Evolutionary conservation across 345 rosid species (phyloP).

Genomic region (Lagerstroemia speciosa): DNA sequence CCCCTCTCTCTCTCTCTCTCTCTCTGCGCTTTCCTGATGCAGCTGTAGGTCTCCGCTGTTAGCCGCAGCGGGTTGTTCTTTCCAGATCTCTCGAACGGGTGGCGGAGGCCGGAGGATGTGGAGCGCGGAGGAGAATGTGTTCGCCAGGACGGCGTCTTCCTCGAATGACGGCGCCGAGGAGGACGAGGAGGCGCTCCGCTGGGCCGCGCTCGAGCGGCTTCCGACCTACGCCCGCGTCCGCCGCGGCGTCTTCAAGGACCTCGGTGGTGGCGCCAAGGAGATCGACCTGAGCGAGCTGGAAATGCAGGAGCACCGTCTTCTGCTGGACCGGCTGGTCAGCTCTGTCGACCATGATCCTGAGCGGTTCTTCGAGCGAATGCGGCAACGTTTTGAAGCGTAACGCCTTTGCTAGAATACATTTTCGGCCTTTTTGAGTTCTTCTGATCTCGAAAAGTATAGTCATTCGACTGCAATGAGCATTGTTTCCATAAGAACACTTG

Average conservation of each 20-base stretch:
- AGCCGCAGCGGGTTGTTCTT: not conserved
- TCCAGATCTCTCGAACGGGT: not conserved
- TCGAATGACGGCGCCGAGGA: constrained; percentile 52
- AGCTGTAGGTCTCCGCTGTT: not conserved
- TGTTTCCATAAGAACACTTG: not conserved
- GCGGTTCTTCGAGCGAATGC: constrained; percentile 71
- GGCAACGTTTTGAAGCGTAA: constrained; percentile 73
- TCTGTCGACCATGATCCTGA: constrained; percentile 80
- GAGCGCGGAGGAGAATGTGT: constrained; percentile 71
- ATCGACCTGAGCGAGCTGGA: constrained; percentile 60
- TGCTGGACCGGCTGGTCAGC: constrained; percentile 62
- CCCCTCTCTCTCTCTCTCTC: not conserved
- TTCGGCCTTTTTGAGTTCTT: not conserved
- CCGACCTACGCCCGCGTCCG: constrained; percentile 73
- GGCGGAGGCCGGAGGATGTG: constrained; percentile 43
- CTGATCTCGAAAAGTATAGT: not conserved
- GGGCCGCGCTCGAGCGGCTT: constrained; percentile 89
- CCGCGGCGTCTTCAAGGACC: constrained; percentile 62
- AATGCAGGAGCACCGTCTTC: constrained; percentile 55
- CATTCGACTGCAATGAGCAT: not conserved
- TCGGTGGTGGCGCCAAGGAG: constrained; percentile 61
- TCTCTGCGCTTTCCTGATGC: not conserved
- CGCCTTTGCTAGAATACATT: not conserved
- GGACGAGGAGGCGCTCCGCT: constrained; percentile 84
- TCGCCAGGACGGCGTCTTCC: constrained; percentile 57